Conservation (phyloP, 495 filamentous ascomycete genomes). For the Aspergillus cavernicola region DNA sequence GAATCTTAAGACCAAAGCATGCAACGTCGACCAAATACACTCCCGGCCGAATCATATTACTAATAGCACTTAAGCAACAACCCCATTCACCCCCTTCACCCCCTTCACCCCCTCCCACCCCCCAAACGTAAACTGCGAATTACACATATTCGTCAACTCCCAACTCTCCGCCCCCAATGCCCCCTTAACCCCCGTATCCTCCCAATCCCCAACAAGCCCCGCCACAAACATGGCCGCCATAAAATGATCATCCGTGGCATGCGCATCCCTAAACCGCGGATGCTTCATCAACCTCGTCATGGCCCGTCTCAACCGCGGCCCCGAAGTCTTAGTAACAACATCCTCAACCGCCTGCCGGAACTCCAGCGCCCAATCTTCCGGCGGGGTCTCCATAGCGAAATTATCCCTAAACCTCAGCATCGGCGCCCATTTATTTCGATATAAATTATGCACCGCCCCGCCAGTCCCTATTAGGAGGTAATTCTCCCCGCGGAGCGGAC, state of each 20-base stretch:
- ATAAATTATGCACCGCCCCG: slow-evolving; percentile 62
- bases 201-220: slow-evolving; percentile 47
- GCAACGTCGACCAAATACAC: no score
- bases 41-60: no score
- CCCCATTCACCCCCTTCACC: background rate
- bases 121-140: slow-evolving; percentile 54
- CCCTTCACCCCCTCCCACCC: slow-evolving; percentile 17
- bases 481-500: slow-evolving; percentile 44
- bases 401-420: slow-evolving; percentile 59
- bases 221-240: slow-evolving; percentile 57
- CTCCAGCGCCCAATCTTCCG: slow-evolving; percentile 53
- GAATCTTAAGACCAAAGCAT: no score
- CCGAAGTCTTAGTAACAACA: slow-evolving; percentile 45
- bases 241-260: slow-evolving; percentile 63
- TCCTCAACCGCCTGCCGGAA: slow-evolving; percentile 60
- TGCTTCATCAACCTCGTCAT: slow-evolving; percentile 59
- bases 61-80: background rate
- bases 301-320: slow-evolving; percentile 41
- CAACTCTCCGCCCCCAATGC: slow-evolving; percentile 54
- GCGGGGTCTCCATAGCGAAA: slow-evolving; percentile 54
- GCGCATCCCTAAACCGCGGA: slow-evolving; percentile 55
- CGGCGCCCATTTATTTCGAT: slow-evolving; percentile 56
- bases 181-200: slow-evolving; percentile 40
- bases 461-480: slow-evolving; percentile 58
- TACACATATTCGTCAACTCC: slow-evolving; percentile 65